phyloP scores from a whole-genome alignment of 176 grass and related monocot species.

The Cocos nucifera region DNA sequence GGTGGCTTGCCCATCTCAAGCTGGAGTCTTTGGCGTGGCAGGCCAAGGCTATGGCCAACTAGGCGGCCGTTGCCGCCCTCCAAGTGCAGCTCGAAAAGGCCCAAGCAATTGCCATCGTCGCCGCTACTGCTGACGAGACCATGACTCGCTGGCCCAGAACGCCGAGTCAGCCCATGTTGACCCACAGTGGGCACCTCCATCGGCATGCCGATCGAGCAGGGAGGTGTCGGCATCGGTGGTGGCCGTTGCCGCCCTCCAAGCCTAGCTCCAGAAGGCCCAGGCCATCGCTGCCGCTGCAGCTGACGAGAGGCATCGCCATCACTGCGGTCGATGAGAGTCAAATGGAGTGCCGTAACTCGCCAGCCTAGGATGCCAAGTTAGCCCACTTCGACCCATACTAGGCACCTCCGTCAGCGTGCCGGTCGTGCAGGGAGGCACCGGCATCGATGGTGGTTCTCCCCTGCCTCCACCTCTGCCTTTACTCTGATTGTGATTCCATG shows the following conservation, averaged over 20 bases:
- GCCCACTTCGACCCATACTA: conserved; percentile 43
- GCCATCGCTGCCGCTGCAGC: conserved; percentile 45
- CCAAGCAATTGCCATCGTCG: too few relatives aligned
- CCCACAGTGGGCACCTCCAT: too few relatives aligned
- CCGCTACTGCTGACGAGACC: too few relatives aligned
- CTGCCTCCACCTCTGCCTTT: conserved; percentile 66
- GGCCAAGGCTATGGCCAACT: conserved; percentile 3
- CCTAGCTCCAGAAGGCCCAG: too few relatives aligned
- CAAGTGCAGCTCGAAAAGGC: too few relatives aligned
- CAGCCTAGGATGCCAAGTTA: conserved; percentile 27
- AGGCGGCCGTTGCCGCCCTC: conserved; percentile 8
- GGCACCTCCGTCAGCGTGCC: conserved; percentile 20
- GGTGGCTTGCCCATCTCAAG: conserved; percentile 43
- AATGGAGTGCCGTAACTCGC: background rate
- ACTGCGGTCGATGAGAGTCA: conserved; percentile 12
- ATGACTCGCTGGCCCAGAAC: too few relatives aligned
- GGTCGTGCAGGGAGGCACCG: conserved; percentile 25
- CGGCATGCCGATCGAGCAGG: too few relatives aligned
- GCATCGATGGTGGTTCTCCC: conserved; percentile 69
- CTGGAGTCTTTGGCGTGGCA: conserved; percentile 64
- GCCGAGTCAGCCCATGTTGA: too few relatives aligned
- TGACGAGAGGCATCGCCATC: conserved; percentile 20
- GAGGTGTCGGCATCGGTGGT: too few relatives aligned
- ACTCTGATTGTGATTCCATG: conserved; percentile 46
- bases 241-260: too few relatives aligned